These are phyloP conservation scores for Neurospora sp. DNA, from an alignment of 495 filamentous ascomycete species.

Conservation along the genomic window DNA sequence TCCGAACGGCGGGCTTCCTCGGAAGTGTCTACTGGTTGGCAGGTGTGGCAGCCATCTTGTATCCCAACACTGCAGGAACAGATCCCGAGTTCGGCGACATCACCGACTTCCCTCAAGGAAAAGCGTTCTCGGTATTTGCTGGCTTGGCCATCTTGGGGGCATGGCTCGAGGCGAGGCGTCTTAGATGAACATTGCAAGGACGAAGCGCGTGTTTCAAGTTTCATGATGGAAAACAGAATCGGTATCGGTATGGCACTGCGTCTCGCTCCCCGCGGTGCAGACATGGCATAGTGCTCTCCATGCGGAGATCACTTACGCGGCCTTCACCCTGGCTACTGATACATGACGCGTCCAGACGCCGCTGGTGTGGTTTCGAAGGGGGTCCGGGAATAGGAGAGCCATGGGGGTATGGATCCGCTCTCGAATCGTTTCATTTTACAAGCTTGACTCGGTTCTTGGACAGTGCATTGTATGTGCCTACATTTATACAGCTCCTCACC, in stretches of 20 bases:
- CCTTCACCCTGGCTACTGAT: not conserved
- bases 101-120: constrained; percentile 36
- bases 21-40: constrained; percentile 45
- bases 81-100: constrained; percentile 48
- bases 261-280: not conserved
- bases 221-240: not conserved
- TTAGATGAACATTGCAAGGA: no score
- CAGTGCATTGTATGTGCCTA: not conserved
- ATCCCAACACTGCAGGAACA: constrained; percentile 37
- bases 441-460: not conserved
- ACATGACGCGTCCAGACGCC: not conserved
- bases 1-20: constrained; percentile 29
- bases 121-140: constrained; percentile 24
- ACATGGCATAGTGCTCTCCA: not conserved
- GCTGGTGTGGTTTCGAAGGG: not conserved
- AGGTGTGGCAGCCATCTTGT: constrained; percentile 36
- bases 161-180: constrained; percentile 17
- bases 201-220: not conserved
- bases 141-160: constrained; percentile 22
- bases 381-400: not conserved
- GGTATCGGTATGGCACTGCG: not conserved
- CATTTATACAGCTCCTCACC: not conserved
- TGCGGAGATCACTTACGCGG: not conserved
- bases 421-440: not conserved
- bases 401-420: not conserved